A percentile compares a stretch with the other conserved stretches of the same genome.
phyloP scores from a whole-genome alignment of 192 early-diverging fungal genomes.

The Phlyctochytrium bullatum region DNA sequence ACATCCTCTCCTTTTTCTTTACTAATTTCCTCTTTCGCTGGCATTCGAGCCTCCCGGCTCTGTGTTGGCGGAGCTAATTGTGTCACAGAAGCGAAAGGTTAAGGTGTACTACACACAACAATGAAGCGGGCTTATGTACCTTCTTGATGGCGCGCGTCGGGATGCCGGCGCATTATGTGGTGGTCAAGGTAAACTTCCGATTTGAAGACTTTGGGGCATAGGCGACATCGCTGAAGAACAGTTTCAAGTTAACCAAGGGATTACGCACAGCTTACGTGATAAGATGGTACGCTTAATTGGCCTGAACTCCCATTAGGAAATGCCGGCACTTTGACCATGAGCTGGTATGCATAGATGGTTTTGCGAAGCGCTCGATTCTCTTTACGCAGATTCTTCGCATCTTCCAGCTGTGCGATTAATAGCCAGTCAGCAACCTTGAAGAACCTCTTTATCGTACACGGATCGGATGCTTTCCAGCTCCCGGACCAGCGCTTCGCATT shows the following conservation, averaged over 20 bases:
- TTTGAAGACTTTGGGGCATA: constrained; percentile 49
- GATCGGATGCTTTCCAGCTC: constrained; percentile 12
- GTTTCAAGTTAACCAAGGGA: background rate
- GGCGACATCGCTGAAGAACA: constrained; percentile 28
- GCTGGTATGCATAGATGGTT: constrained; percentile 48
- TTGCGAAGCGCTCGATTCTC: constrained; percentile 48
- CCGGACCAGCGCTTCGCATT: constrained; percentile 18
- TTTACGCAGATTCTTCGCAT: constrained; percentile 36
- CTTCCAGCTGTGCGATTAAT: constrained; percentile 23
- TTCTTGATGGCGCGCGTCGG: constrained; percentile 13
- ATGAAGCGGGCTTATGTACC: no score
- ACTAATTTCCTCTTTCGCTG: no score
- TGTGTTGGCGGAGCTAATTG: no score
- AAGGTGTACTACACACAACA: no score
- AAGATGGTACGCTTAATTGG: constrained; percentile 2
- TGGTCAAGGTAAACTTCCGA: constrained; percentile 30
- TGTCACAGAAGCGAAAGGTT: no score
- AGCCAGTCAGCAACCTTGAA: background rate
- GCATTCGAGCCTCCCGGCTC: no score
- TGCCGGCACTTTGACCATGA: constrained; percentile 50
- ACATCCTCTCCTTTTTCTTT: no score
- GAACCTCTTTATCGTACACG: constrained; percentile 33
- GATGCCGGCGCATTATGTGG: constrained; percentile 45
- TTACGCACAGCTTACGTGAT: constrained; percentile 16
- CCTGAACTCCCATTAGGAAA: constrained; percentile 1